Percentiles rank a stretch among this genome's conserved stretches.
phyloP scores from a whole-genome alignment of 2,329 filamentous ascomycete genomes.

The Arthrobotrys megalospora region DNA sequence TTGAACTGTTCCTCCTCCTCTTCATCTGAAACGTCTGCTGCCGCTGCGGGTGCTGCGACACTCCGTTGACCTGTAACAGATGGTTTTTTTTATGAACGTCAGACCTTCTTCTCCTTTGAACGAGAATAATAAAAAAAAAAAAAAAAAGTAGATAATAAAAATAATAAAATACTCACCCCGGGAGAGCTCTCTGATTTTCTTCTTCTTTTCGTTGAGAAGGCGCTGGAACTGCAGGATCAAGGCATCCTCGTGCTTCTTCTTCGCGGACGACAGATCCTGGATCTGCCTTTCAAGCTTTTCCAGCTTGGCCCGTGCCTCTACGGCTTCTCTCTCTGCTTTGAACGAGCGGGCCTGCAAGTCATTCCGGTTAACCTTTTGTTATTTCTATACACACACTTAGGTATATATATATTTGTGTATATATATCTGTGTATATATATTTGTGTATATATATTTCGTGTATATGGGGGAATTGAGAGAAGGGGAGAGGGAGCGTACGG shows the following conservation, averaged over 20 bases:
- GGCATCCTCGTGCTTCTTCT: slow-evolving; percentile 55
- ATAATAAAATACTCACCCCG: slow-evolving; percentile 24
- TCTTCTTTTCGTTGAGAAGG: slow-evolving; percentile 58
- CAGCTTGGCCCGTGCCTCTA: slow-evolving; percentile 34
- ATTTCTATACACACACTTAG: too few relatives aligned
- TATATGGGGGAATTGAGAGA: neutral
- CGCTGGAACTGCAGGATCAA: slow-evolving; percentile 55
- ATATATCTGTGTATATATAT: neutral
- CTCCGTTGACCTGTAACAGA: slow-evolving; percentile 18
- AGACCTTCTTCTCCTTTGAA: neutral
- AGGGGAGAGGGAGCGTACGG: neutral
- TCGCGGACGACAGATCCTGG: slow-evolving; percentile 39
- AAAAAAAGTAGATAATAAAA: neutral
- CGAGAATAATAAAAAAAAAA: neutral
- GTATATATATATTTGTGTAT: neutral
- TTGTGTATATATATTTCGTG: neutral
- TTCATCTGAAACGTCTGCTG: slow-evolving; percentile 1
- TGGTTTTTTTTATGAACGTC: neutral
- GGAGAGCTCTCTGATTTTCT: slow-evolving; percentile 48
- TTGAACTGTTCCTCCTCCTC: neutral
- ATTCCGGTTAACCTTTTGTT: too few relatives aligned
- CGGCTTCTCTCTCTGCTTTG: slow-evolving; percentile 37
- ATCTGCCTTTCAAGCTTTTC: slow-evolving; percentile 51
- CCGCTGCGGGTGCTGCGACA: neutral
- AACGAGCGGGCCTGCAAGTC: slow-evolving; percentile 4